Conservation (phyloP, 2,329 filamentous ascomycete genomes). For the Pyrenochaeta sp. region DNA sequence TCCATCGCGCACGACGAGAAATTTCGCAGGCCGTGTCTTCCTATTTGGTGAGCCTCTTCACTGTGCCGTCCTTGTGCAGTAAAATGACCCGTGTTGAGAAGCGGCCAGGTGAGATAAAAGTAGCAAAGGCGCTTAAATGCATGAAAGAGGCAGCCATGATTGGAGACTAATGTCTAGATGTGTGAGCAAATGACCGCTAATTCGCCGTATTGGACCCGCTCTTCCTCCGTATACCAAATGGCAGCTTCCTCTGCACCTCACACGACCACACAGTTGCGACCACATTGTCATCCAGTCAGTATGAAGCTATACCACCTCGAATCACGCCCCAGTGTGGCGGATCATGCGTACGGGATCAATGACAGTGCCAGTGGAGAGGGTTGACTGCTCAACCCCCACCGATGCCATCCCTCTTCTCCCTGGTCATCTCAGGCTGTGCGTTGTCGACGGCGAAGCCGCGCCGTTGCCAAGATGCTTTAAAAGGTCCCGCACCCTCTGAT, state of each 20-base stretch:
- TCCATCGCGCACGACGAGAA: slow-evolving; percentile 40
- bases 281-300: too few relatives aligned
- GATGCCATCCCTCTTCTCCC: neutral
- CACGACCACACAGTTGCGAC: neutral
- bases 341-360: neutral
- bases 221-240: slow-evolving; percentile 9
- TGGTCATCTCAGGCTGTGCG: slow-evolving; percentile 13
- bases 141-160: slow-evolving; percentile 20
- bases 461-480: neutral
- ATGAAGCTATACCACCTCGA: neutral
- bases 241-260: slow-evolving; percentile 8
- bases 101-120: slow-evolving; percentile 15
- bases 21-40: slow-evolving; percentile 32
- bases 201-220: slow-evolving; percentile 20
- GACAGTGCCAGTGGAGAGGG: neutral
- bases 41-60: slow-evolving; percentile 32
- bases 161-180: slow-evolving; percentile 26
- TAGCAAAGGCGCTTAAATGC: slow-evolving; percentile 42
- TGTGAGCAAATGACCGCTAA: slow-evolving; percentile 30
- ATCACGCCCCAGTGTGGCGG: neutral
- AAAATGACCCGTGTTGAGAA: slow-evolving; percentile 31
- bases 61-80: slow-evolving; percentile 30
- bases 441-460: slow-evolving; percentile 24
- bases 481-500: slow-evolving; percentile 7
- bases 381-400: neutral